Conservation (phyloP, 441 rosid species). For the Syzygium malaccense region DNA sequence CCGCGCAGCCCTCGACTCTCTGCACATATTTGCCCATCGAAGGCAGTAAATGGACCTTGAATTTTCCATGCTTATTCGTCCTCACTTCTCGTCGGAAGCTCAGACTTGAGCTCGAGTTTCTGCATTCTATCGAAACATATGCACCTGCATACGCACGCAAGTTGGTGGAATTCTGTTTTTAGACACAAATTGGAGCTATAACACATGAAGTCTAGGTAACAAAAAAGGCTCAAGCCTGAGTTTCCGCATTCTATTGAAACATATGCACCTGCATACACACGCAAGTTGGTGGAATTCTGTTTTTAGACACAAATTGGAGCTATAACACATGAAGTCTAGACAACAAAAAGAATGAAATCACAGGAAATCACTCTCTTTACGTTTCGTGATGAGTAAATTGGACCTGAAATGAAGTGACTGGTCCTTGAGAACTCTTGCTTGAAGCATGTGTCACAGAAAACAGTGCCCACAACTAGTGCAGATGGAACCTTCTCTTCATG, state of each 20-base stretch:
- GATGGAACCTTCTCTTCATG: constrained; percentile 33
- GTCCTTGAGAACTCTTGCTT: constrained; percentile 41
- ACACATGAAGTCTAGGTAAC: not conserved
- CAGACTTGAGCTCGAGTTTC: constrained; percentile 24
- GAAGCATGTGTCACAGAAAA: constrained; percentile 83
- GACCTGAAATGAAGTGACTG: constrained; percentile 75
- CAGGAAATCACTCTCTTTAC: not conserved
- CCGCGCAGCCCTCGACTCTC: constrained; percentile 58
- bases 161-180: not conserved
- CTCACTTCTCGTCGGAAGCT: constrained; percentile 49
- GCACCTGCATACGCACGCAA: constrained; percentile 49
- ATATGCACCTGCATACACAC: no score
- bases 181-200: not conserved
- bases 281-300: not conserved
- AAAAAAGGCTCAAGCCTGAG: no score
- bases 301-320: not conserved
- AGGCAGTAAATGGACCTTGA: constrained; percentile 60
- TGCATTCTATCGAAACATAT: constrained; percentile 63
- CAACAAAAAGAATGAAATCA: not conserved
- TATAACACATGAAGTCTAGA: not conserved
- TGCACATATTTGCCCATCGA: constrained; percentile 50
- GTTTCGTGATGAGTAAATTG: not conserved
- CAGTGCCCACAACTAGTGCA: constrained; percentile 74
- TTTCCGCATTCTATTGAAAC: no score
- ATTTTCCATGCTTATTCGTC: constrained; percentile 67